phyloP scores from a whole-genome alignment of 208 protist species.

The Lotmaria passim region DNA sequence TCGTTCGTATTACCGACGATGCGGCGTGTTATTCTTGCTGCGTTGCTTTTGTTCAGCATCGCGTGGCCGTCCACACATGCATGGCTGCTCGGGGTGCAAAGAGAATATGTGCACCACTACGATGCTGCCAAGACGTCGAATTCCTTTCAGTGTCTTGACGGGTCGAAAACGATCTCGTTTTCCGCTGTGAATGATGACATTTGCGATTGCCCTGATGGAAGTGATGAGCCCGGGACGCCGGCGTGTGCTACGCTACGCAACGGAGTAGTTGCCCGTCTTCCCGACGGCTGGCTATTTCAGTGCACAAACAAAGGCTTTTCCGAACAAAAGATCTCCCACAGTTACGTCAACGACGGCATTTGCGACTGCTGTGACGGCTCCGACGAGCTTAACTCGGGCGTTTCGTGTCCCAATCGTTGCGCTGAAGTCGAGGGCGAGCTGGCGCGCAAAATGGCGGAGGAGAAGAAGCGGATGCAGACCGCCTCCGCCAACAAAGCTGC shows the following conservation, averaged over 20 bases:
- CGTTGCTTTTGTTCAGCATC: too few relatives aligned
- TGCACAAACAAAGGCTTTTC: slow-evolving; percentile 81
- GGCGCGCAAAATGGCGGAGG: slow-evolving; percentile 17
- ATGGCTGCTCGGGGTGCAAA: slow-evolving; percentile 36
- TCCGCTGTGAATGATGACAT: slow-evolving; percentile 94
- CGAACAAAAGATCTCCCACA: slow-evolving; percentile 59
- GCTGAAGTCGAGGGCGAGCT: slow-evolving; percentile 40
- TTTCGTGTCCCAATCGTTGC: slow-evolving; percentile 74
- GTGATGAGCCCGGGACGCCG: slow-evolving; percentile 93
- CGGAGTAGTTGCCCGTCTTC: slow-evolving; percentile 11
- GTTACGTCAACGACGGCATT: slow-evolving; percentile 91
- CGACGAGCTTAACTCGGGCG: slow-evolving; percentile 69
- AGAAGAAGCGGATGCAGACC: slow-evolving; percentile 35
- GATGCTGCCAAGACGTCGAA: slow-evolving; percentile 19
- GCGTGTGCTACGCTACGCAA: slow-evolving; percentile 49
- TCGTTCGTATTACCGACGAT: too few relatives aligned
- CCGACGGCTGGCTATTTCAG: slow-evolving; percentile 59
- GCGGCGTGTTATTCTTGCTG: neutral
- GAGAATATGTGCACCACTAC: slow-evolving; percentile 23
- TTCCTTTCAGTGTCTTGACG: slow-evolving; percentile 56
- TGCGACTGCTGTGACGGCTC: slow-evolving; percentile 95
- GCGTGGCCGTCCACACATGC: neutral
- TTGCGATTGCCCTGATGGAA: slow-evolving; percentile 96
- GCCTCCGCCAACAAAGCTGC: slow-evolving; percentile 28
- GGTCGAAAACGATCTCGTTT: slow-evolving; percentile 52